Conservation (phyloP, 805 yeast genomes). For the Alloascoidea africana region DNA sequence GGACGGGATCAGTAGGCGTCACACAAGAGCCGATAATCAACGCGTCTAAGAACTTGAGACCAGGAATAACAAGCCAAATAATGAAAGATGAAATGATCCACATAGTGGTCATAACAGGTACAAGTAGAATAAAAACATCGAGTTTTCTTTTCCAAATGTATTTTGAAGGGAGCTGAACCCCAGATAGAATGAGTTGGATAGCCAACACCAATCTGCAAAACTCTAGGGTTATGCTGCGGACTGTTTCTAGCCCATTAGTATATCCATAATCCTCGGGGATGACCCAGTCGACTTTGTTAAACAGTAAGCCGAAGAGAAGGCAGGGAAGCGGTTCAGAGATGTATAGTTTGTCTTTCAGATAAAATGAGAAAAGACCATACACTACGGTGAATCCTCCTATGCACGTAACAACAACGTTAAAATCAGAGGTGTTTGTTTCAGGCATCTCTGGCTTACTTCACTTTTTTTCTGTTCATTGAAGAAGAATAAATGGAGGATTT, state of each 20-base stretch:
- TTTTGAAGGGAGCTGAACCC: conserved; percentile 57
- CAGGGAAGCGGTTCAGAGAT: conserved; percentile 4
- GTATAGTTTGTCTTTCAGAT: conserved; percentile 1
- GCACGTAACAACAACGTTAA: conserved; percentile 2
- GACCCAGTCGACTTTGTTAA: conserved; percentile 3
- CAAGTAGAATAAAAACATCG: conserved; percentile 38
- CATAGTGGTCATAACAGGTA: conserved; percentile 60
- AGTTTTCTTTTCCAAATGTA: conserved; percentile 46
- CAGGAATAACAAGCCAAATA: conserved; percentile 46
- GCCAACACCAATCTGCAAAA: conserved; percentile 39
- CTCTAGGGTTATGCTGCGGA: not conserved
- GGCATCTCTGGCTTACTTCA: too few relatives aligned
- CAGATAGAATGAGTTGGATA: conserved; percentile 58
- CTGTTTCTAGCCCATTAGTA: too few relatives aligned
- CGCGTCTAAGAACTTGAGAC: conserved; percentile 35
- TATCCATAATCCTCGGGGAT: conserved; percentile 1
- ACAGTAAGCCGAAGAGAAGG: conserved; percentile 2
- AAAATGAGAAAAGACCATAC: conserved; percentile 2
- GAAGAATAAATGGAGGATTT: too few relatives aligned
- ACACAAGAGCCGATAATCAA: conserved; percentile 53
- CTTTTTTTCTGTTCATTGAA: too few relatives aligned
- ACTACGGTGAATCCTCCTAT: conserved; percentile 2
- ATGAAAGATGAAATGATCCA: conserved; percentile 53
- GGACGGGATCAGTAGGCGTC: conserved; percentile 67
- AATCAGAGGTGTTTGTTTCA: conserved; percentile 1